These are phyloP conservation scores for Meira miltonrushii DNA, from an alignment of 1,284 basidiomycete species.

Conservation along the genomic window DNA sequence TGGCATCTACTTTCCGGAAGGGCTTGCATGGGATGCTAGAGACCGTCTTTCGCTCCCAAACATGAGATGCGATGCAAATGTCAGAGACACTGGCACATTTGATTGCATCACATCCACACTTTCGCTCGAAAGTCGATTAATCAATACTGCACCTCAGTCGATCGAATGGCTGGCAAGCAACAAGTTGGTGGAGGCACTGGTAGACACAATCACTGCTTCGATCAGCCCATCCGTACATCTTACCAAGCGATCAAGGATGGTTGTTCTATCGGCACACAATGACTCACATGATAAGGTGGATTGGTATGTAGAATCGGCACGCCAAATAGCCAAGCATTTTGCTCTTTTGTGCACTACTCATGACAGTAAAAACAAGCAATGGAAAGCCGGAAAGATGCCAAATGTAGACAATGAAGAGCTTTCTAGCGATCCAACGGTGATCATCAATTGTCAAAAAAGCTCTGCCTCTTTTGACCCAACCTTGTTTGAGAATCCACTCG, in stretches of 20 bases:
- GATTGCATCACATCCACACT: not conserved
- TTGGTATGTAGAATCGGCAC: no score
- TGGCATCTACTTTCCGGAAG: not conserved
- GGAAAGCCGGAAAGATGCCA: no score
- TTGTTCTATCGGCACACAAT: not conserved
- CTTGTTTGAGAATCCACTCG: not conserved
- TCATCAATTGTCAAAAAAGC: not conserved
- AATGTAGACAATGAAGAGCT: not conserved
- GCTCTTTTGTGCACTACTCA: no score
- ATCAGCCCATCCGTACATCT: constrained; percentile 2
- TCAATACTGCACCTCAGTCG: not conserved
- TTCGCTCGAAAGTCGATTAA: not conserved
- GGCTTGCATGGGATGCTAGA: not conserved
- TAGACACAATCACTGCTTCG: not conserved
- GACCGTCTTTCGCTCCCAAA: not conserved
- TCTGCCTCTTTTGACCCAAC: not conserved
- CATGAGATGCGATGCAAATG: not conserved
- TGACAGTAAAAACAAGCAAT: no score
- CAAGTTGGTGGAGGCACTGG: constrained; percentile 2
- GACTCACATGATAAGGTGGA: no score
- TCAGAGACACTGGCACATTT: not conserved
- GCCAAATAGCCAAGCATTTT: no score
- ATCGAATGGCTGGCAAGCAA: not conserved
- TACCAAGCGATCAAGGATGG: not conserved
- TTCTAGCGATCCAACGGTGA: not conserved